phyloP scores from a whole-genome alignment of 179 eudicot species.

The Nepenthes alata region DNA sequence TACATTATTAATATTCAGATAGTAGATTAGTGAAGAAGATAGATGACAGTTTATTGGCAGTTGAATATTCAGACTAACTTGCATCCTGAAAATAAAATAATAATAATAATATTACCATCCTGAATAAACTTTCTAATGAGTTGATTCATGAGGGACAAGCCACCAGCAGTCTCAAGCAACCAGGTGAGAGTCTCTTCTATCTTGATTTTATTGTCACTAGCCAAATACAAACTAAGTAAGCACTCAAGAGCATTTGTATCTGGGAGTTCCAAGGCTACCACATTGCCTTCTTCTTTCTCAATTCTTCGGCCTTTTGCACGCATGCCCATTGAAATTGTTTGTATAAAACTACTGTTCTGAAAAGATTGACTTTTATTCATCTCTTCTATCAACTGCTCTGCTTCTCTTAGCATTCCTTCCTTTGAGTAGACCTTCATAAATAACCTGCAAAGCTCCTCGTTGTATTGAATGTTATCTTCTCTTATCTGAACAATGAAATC shows the following conservation, averaged over 20 bases:
- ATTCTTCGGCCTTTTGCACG: constrained; percentile 16
- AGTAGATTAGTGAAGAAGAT: neutral
- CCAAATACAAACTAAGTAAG: constrained; percentile 45
- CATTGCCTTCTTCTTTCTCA: constrained; percentile 10
- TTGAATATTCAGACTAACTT: neutral
- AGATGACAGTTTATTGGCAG: neutral
- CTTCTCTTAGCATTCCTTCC: constrained; percentile 55
- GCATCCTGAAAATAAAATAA: neutral
- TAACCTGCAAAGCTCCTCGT: constrained; percentile 52
- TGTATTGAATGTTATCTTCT: constrained; percentile 43
- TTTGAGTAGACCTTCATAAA: constrained; percentile 52
- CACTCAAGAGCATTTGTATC: constrained; percentile 40
- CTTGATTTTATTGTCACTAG: constrained; percentile 23
- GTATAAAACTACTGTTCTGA: constrained; percentile 30
- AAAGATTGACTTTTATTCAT: constrained; percentile 16
- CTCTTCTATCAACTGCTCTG: constrained; percentile 42
- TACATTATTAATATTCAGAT: constrained; percentile 8
- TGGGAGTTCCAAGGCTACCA: constrained; percentile 25
- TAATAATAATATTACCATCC: constrained; percentile 30
- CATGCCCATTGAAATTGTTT: constrained; percentile 25
- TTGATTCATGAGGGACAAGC: constrained; percentile 42
- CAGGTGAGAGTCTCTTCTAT: constrained; percentile 26
- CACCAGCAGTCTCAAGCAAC: constrained; percentile 44
- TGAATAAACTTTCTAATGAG: constrained; percentile 36
- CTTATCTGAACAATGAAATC: constrained; percentile 38